Conservation (phyloP, 1,139 yeast species). For the Yamadazyma epiphylla region DNA sequence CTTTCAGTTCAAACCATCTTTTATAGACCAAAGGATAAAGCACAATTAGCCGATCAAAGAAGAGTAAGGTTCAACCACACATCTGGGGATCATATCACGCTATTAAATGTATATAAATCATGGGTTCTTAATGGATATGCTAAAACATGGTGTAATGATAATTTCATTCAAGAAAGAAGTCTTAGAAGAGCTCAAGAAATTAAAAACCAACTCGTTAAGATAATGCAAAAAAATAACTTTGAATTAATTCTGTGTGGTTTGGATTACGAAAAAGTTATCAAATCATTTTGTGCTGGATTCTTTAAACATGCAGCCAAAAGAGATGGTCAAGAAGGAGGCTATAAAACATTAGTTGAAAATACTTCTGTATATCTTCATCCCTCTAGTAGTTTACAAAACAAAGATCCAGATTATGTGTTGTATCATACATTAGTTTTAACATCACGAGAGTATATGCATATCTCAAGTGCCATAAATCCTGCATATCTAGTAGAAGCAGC, state of each 20-base stretch:
- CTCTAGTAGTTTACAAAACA: slow-evolving; percentile 73
- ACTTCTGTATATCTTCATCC: slow-evolving; percentile 88
- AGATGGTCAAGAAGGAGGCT: slow-evolving; percentile 59
- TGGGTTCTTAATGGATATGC: slow-evolving; percentile 68
- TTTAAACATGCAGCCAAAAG: slow-evolving; percentile 82
- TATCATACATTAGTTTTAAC: slow-evolving; percentile 83
- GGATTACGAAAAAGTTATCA: slow-evolving; percentile 59
- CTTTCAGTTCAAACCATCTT: slow-evolving; percentile 83
- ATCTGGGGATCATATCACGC: slow-evolving; percentile 83
- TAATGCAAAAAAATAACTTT: slow-evolving; percentile 55
- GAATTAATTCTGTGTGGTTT: slow-evolving; percentile 58
- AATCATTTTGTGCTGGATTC: slow-evolving; percentile 80
- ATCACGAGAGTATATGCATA: slow-evolving; percentile 87
- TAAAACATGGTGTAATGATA: slow-evolving; percentile 75
- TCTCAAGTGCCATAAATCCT: slow-evolving; percentile 77
- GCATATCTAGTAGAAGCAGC: slow-evolving; percentile 83
- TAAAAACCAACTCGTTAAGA: slow-evolving; percentile 60
- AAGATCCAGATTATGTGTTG: slow-evolving; percentile 72
- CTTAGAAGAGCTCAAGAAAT: slow-evolving; percentile 78
- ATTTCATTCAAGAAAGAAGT: slow-evolving; percentile 78
- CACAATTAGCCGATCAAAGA: slow-evolving; percentile 67
- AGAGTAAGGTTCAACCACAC: slow-evolving; percentile 74
- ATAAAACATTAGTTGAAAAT: slow-evolving; percentile 70
- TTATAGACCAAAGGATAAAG: slow-evolving; percentile 79
- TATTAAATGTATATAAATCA: slow-evolving; percentile 72